Evolutionary conservation across 176 grass and related monocot genomes (phyloP), one percentile per base, ranked within the genome.

Genomic region (Aechmea fasciata): DNA sequence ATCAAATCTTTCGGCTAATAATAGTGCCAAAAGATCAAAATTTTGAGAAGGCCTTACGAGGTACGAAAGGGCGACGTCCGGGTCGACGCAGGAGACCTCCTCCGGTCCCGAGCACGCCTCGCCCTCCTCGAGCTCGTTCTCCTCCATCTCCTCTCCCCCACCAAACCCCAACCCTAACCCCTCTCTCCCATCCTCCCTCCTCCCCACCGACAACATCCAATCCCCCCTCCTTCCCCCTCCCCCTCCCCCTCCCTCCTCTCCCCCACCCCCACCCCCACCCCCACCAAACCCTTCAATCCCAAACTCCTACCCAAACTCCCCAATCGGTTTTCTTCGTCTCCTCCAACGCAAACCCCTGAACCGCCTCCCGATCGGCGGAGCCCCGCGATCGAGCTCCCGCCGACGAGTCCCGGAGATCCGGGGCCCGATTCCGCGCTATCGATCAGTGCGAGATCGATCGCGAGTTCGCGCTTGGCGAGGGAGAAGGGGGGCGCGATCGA

Each of bases 101-200:
- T 59, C 29, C 51, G 41, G 48, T 33, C 71, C 71, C 18, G 48
- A 71, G 25, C 23, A 67, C 51, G 75, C 79, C 69, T 84, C 78
- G 54, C 55, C 68, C 7, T 79, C 78, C 71, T 89, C 75, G 66
- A 85, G 82, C 75, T 89, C 79, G 57, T 82, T 71, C 72, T 90
- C 83, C 53, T 81, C 80, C 67, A 74, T 74, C 24, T 57, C 82
- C 70, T 75, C 80, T 41, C 20, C 23, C 15, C 49, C 73, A 11
- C 49, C 63, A 61, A 68, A 75, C 59, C 65, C 80, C 74, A 29
- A 20, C 55, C 55, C 55, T 61, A 18, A 15, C 55, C 55, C 55
- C 20, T 20, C 55, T 19, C 55, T 61, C 55, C 55, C 55, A 61
- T 61, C 55, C 55, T 20, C 55, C 55, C 55, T 61, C 55, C 55